Evolutionary conservation across 192 early-diverging fungal genomes (phyloP).

Genomic region (Coemansia sp.): DNA sequence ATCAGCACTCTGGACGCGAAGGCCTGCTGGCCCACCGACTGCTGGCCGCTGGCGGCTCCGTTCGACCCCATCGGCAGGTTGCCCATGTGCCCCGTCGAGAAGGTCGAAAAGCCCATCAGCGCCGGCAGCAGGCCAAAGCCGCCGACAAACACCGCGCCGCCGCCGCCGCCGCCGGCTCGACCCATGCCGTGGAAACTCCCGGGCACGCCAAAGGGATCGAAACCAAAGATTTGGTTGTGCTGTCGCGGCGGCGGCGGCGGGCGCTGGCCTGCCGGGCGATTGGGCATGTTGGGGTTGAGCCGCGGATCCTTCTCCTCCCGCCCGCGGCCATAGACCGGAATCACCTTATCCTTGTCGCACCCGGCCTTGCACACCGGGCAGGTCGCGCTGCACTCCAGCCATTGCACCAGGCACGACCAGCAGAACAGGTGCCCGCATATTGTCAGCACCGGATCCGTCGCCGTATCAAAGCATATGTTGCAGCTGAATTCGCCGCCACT

Average conservation of each 20-base stretch:
- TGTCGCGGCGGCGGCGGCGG: conserved; percentile 66
- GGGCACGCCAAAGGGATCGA: conserved; percentile 56
- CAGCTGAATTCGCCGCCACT: conserved; percentile 41
- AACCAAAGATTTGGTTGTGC: conserved; percentile 53
- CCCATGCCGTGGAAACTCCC: conserved; percentile 54
- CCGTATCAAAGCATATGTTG: conserved; percentile 67
- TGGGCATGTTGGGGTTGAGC: conserved; percentile 53
- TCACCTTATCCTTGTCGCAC: conserved; percentile 77
- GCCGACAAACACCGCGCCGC: conserved; percentile 58
- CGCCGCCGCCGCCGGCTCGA: conserved; percentile 14
- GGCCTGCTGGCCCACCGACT: conserved; percentile 59
- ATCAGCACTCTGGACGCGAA: conserved; percentile 79
- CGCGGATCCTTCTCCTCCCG: conserved; percentile 70
- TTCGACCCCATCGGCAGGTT: conserved; percentile 4
- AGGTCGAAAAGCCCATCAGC: conserved; percentile 57
- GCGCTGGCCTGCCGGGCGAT: conserved; percentile 72
- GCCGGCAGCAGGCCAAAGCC: conserved; percentile 69
- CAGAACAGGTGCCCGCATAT: conserved; percentile 79
- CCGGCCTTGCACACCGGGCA: conserved; percentile 85
- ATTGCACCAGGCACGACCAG: conserved; percentile 70
- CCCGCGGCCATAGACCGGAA: conserved; percentile 78
- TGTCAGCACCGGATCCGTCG: conserved; percentile 68
- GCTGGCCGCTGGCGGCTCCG: conserved; percentile 14
- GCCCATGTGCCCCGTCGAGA: conserved; percentile 6
- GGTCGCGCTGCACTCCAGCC: conserved; percentile 72